Base-by-base conservation (phyloP, 2,329 filamentous ascomycete genomes). In the Rosellinia necatrix region DNA sequence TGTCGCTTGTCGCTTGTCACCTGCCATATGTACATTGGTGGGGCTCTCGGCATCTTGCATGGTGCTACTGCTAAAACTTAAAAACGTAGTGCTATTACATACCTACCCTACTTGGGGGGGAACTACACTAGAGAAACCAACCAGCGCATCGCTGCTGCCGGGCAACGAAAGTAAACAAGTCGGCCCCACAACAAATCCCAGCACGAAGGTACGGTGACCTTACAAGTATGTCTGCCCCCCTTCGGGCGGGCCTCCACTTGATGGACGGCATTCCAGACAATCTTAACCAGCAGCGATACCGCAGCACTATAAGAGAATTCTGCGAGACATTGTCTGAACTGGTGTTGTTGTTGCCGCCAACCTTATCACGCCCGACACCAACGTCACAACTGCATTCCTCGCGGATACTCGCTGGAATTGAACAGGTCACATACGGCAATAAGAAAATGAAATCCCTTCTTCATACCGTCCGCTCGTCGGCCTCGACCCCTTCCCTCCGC, bases 401-500 rank as follows among this genome's bases (percentile, higher is more conserved):
- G 69, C 66, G 56, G 61, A 66, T 53, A n/a, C 35, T 27, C 35
- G 22, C 47, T 68, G 34, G 44, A 43, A 52, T 55, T 53, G 42
- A 53, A 48, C 38, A 38, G 21, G 27, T 34, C 49, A 34, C 24
- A 24, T 49, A 42, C 37, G 40, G 51, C 25, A 25, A 53, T 15
- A 43, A 29, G 40, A 46, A 53, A 17, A 63, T 63, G 60, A 59
- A 22, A 29, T 19, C 52, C 58, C 4, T 22, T 27, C 29, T 25
- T 22, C 61, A 64, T 51, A 66, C 67, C 46, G 59, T 75, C 37
- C 78, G 76, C 67, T 92, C 89, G 17, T 87, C 84, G 52, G 90
- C 90, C 44, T 92, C 90, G 51, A 92, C 88, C 56, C 90, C 90
- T 30, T 92, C 89, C 22, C 76, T 93, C 66, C 83, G 90, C 59